Base-by-base conservation (phyloP, 768 basidiomycete species). In the Antrodiella citrinella region DNA sequence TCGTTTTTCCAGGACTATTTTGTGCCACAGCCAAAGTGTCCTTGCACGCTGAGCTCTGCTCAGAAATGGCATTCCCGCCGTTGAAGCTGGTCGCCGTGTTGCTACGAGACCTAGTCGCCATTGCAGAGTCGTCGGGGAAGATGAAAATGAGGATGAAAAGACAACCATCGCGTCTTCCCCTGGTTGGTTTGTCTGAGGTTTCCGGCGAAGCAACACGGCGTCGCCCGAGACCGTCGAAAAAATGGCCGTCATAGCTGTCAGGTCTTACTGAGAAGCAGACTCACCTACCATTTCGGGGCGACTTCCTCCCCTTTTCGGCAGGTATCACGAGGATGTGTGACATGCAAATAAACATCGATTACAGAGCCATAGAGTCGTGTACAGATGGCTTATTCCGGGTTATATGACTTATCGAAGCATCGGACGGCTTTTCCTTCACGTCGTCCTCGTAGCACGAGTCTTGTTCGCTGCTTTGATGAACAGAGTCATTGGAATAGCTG, bases 391-490 rank as follows among this genome's bases (percentile, higher is more conserved):
- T n/a, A n/a, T n/a, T n/a, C n/a, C n/a, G n/a, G n/a, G n/a, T 15
- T 35, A 35, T 35, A 35, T 7, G 30, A 35, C 7, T 7, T 35
- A n/a, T n/a, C n/a, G n/a, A n/a, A 15, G 30, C 30, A 35, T 15
- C 15, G 30, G 30, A 35, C 7, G 30, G n/a, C n/a, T n/a, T n/a
- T n/a, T n/a, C n/a, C n/a, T 15, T 35, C 30, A 35, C 15, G 30
- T 15, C 7, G 30, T 7, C 30, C 30, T 35, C 30, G 30, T 7
- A 15, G 15, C 7, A 15, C 30, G 30, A 35, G 15, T n/a, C 19
- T 22, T 43, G 41, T 43, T 43, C n/a, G 41, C 41, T 43, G 41
- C 41, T 43, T 18, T n/a, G n/a, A 43, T 22, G 41, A 43, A 18
- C 9, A 43, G 5, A 5, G 41, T 43, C n/a, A 43, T 43, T 10